These are phyloP conservation scores for Colletotrichum sp. DNA, from an alignment of 2,329 filamentous ascomycete genomes.

Conservation along the genomic window DNA sequence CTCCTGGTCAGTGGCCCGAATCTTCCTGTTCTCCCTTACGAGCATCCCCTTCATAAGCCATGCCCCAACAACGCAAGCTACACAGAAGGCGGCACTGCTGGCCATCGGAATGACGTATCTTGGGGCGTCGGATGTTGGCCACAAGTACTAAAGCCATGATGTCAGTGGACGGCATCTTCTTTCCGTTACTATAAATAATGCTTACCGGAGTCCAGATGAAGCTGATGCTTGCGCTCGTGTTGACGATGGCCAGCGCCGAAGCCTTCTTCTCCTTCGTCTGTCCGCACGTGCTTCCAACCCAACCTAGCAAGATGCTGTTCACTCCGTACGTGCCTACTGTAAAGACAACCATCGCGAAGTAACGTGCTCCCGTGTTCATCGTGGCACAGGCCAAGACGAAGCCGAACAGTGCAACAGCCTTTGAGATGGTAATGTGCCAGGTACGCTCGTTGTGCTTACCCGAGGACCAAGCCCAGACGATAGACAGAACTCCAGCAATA, in stretches of 20 bases:
- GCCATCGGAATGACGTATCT: slow-evolving; percentile 42
- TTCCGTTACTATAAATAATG: rapidly evolving
- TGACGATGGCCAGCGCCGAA: slow-evolving; percentile 34
- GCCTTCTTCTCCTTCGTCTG: slow-evolving; percentile 46
- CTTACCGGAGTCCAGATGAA: slow-evolving; percentile 23
- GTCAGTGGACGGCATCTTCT: background rate
- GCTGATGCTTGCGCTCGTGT: slow-evolving; percentile 22
- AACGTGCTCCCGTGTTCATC: slow-evolving; percentile 31
- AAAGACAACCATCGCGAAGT: slow-evolving; percentile 33
- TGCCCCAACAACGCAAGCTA: slow-evolving; percentile 26
- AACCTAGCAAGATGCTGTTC: slow-evolving; percentile 40
- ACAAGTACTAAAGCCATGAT: slow-evolving; percentile 32
- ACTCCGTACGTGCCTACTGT: slow-evolving; percentile 31
- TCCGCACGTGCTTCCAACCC: slow-evolving; percentile 37
- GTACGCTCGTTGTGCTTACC: slow-evolving; percentile 51
- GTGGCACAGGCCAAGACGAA: slow-evolving; percentile 29
- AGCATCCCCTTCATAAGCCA: slow-evolving; percentile 29
- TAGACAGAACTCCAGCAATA: slow-evolving; percentile 40
- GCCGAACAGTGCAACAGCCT: slow-evolving; percentile 38
- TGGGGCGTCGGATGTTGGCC: slow-evolving; percentile 40
- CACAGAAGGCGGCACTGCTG: slow-evolving; percentile 15
- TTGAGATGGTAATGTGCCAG: slow-evolving; percentile 50
- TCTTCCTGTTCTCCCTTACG: slow-evolving; percentile 25
- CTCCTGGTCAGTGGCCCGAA: slow-evolving; percentile 13
- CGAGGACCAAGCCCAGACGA: slow-evolving; percentile 31